Conservation (phyloP, 2,329 filamentous ascomycete genomes). For the Hypoxylon sp. region DNA sequence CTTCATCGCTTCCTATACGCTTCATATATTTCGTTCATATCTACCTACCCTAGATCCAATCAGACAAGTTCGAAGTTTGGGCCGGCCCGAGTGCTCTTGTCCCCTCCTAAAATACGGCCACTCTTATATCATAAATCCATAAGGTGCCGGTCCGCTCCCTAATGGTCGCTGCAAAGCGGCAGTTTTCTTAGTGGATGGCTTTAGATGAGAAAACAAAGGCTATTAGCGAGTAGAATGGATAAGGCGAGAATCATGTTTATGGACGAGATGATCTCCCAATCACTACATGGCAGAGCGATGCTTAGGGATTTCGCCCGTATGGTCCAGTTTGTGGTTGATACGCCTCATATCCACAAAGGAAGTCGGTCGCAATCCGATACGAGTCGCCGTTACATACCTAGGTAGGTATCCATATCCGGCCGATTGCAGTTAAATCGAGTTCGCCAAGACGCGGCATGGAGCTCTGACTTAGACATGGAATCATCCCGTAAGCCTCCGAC, state of each 20-base stretch:
- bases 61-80: conserved; percentile 15
- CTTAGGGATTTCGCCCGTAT: background rate
- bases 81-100: conserved; percentile 11
- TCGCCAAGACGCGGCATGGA: conserved; percentile 41
- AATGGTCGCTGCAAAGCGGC: conserved; percentile 24
- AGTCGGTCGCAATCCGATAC: conserved; percentile 29
- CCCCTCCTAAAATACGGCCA: conserved; percentile 2
- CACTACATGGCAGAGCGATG: conserved; percentile 15
- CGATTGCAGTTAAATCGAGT: conserved; percentile 42
- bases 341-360: conserved; percentile 10
- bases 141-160: conserved; percentile 4
- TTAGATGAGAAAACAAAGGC: conserved; percentile 17
- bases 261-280: conserved; percentile 11
- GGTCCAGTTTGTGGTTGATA: conserved; percentile 1
- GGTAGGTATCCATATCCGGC: conserved; percentile 35
- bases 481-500: conserved; percentile 34
- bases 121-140: conserved; percentile 8
- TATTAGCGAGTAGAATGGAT: conserved; percentile 16
- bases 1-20: background rate
- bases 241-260: conserved; percentile 6
- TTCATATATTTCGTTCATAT: conserved; percentile 17
- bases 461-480: conserved; percentile 22
- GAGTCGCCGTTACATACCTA: conserved; percentile 31
- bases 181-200: conserved; percentile 34
- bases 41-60: conserved; percentile 20